phyloP scores from a whole-genome alignment of 164 flowering plant genomes.

The Umbellularia californica region DNA sequence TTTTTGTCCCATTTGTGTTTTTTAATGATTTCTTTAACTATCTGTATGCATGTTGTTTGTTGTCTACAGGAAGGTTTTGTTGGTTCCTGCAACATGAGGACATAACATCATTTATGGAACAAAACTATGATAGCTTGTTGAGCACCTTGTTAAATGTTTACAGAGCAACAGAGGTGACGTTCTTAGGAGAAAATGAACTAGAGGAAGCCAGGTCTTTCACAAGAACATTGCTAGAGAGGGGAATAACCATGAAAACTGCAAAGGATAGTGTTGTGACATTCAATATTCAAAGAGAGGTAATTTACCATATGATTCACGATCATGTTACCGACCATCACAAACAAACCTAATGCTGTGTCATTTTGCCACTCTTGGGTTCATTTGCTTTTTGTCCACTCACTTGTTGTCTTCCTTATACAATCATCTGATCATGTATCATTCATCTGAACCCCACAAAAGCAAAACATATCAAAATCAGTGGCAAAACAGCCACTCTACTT shows the following conservation, averaged over 20 bases:
- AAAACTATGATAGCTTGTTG: conserved; percentile 17
- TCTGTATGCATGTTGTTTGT: neutral
- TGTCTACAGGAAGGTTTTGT: conserved; percentile 24
- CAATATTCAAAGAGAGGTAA: conserved; percentile 4
- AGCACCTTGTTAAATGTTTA: conserved; percentile 27
- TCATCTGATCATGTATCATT: neutral
- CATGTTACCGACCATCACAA: neutral
- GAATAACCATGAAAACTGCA: neutral
- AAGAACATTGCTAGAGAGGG: conserved; percentile 18
- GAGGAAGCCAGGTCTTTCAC: conserved; percentile 31
- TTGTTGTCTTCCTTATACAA: neutral
- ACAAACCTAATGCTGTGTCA: neutral
- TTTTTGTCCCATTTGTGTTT: neutral
- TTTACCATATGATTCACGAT: too few relatives aligned
- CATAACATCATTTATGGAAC: conserved; percentile 13
- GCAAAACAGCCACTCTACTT: neutral
- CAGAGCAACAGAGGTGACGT: conserved; percentile 36
- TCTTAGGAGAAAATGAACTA: conserved; percentile 28
- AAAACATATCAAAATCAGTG: neutral
- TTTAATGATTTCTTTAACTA: neutral
- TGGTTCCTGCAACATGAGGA: conserved; percentile 28
- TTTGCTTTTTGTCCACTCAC: neutral
- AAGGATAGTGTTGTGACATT: neutral
- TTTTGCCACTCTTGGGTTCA: neutral
- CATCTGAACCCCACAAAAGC: neutral